A percentile compares a stretch with the other conserved stretches of the same genome.
These are phyloP conservation scores for Rhizopogon salebrosus DNA, from an alignment of 768 basidiomycete species.

Conservation along the genomic window DNA sequence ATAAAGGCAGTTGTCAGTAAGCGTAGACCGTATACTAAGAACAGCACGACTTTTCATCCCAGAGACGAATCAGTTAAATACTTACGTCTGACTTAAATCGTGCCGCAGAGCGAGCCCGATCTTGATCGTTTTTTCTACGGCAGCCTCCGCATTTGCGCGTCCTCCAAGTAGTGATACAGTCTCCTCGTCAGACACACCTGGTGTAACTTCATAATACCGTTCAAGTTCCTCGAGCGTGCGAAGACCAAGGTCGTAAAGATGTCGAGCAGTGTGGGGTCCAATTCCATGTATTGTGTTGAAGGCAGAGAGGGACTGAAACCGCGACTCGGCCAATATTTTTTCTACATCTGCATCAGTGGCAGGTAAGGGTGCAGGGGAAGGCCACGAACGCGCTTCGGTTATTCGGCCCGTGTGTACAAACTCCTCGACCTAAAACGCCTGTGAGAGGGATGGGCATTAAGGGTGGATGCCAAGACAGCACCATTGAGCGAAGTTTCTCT, in stretches of 20 bases:
- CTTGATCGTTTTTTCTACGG: conserved; percentile 41
- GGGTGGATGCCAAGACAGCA: conserved; percentile 10
- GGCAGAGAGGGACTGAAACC: conserved; percentile 50
- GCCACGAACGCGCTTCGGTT: conserved; percentile 50
- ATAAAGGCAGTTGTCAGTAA: background rate
- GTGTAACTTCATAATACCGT: conserved; percentile 43
- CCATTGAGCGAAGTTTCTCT: conserved; percentile 48
- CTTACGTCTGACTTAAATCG: conserved; percentile 49
- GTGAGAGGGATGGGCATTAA: background rate
- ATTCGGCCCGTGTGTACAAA: conserved; percentile 52
- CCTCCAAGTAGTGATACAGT: conserved; percentile 17
- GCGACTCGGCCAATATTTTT: conserved; percentile 39
- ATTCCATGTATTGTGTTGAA: conserved; percentile 71
- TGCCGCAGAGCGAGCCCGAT: conserved; percentile 54
- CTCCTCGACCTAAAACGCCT: conserved; percentile 49
- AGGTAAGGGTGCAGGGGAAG: too few species aligned
- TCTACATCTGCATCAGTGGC: conserved; percentile 29
- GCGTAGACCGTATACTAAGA: background rate
- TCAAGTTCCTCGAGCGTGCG: conserved; percentile 68
- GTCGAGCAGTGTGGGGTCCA: conserved; percentile 63
- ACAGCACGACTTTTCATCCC: background rate
- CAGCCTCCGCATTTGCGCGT: conserved; percentile 17
- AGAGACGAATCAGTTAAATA: background rate
- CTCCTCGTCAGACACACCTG: conserved; percentile 32
- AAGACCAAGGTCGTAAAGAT: conserved; percentile 59